Evolutionary conservation across 2,329 filamentous ascomycete genomes (phyloP).

Genomic region (Trichoderma hamatum): DNA sequence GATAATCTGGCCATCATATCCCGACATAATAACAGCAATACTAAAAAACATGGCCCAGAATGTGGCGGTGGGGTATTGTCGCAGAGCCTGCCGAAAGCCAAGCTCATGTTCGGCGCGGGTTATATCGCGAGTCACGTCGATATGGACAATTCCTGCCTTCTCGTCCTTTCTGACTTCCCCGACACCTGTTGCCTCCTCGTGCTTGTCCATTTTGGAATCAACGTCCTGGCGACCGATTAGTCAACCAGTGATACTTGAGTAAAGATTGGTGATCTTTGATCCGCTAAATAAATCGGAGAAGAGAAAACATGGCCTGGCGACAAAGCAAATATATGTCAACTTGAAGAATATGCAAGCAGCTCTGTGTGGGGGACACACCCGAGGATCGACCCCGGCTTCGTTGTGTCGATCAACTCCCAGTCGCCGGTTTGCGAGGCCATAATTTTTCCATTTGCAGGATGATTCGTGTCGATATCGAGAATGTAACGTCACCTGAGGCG

Average conservation of each 20-base stretch:
- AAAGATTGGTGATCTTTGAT: neutral
- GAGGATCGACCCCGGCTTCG: neutral
- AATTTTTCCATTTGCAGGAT: neutral
- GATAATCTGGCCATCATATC: slow-evolving; percentile 44
- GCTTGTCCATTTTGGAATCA: slow-evolving; percentile 15
- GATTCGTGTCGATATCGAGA: neutral
- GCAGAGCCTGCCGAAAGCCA: slow-evolving; percentile 37
- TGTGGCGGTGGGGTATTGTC: slow-evolving; percentile 44
- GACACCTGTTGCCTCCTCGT: neutral
- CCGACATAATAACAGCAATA: slow-evolving; percentile 38
- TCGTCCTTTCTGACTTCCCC: neutral
- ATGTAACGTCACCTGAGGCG: slow-evolving; percentile 23
- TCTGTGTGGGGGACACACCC: slow-evolving; percentile 4
- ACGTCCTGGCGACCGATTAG: neutral
- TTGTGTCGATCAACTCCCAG: neutral
- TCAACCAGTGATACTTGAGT: neutral
- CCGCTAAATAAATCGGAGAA: neutral
- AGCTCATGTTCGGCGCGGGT: slow-evolving; percentile 35
- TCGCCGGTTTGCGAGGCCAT: neutral
- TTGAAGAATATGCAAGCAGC: neutral
- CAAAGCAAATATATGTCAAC: neutral
- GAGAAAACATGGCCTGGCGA: neutral
- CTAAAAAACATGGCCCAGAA: slow-evolving; percentile 39
- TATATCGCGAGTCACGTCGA: slow-evolving; percentile 32
- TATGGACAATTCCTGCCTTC: slow-evolving; percentile 24